Base-by-base conservation (phyloP, 768 basidiomycete genomes). In the Russula ochroleuca region DNA sequence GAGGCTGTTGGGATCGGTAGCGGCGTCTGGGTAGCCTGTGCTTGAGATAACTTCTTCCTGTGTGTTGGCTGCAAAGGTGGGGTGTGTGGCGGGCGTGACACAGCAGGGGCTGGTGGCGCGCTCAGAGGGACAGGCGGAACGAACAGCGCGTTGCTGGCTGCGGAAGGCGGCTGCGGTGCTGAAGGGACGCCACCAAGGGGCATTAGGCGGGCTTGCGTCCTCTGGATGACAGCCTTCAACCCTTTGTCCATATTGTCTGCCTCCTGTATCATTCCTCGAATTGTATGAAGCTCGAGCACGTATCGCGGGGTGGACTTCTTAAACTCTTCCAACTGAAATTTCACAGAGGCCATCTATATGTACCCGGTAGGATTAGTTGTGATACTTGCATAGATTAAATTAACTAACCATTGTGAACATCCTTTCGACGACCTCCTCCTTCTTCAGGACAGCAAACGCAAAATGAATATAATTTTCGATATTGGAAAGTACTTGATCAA, bases 241-340 rank as follows among this genome's bases (percentile, higher is more conserved):
- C 67, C 64, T 9, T 61, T 61, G 35, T 66, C 59, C 59, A 66
- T 66, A 33, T 67, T 66, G 33, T 61, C 59, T 21, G 60, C 64
- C 38, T 67, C 64, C 31, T 66, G 64, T 41, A 67, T 66, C 67
- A 67, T 67, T 35, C 55, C 53, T 11, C 67, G 67, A 33, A 67
- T 64, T 5, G 64, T 66, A 53, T 67, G 65, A 17, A 67, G 64
- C 31, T 67, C 67, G 3, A 67, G 60, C 5, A 67, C 41, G n/a
- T 54, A 66, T 48, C 67, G 64, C 3, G 67, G 67, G 17, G 59
- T 62, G 0, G 51, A 41, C 17, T 49, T 66, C 25, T 57, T 45
- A 15, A 57, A n/a, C 35, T 67, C 60, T 7, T 62, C 55, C 19
- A 61, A 25, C 60, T 67, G 67, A 52, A 23, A 38, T 54, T 55